Evolutionary conservation across 176 grass and related monocot genomes (phyloP).

Genomic region (Melocanna baccifera): DNA sequence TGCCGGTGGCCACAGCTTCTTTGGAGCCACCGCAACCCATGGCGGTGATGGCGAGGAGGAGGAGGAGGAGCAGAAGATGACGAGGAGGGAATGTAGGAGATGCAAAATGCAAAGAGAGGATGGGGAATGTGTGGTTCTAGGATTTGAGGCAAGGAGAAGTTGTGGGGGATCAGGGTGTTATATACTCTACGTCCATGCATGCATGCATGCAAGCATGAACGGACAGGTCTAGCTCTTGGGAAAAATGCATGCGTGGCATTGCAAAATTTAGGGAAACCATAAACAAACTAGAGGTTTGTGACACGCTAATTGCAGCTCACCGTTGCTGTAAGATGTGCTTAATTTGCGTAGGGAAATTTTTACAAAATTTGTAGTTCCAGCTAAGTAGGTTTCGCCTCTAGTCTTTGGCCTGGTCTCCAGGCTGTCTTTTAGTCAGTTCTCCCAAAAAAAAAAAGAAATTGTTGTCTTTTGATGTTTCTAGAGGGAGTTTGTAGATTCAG

Average conservation of each 20-base stretch:
- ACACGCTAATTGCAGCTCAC: not conserved
- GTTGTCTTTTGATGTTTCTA: not conserved
- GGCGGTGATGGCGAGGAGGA: not conserved
- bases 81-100: slow-evolving; percentile 25
- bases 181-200: not conserved
- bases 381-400: not conserved
- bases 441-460: not conserved
- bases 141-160: slow-evolving; percentile 34
- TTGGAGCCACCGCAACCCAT: slow-evolving; percentile 96
- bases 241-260: slow-evolving; percentile 9
- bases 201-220: not conserved
- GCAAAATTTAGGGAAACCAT: slow-evolving; percentile 47
- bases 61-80: slow-evolving; percentile 7
- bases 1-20: slow-evolving; percentile 67
- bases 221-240: not conserved
- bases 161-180: slow-evolving; percentile 11
- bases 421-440: not conserved
- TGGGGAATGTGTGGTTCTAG: not conserved
- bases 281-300: slow-evolving; percentile 16
- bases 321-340: not conserved
- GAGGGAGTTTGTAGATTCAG: not conserved
- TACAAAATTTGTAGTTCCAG: not conserved
- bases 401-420: not conserved
- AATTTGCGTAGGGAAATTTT: not conserved
- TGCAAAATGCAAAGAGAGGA: not conserved